Base-by-base conservation (phyloP, 2,329 filamentous ascomycete species). In the Colletotrichum trifolii region DNA sequence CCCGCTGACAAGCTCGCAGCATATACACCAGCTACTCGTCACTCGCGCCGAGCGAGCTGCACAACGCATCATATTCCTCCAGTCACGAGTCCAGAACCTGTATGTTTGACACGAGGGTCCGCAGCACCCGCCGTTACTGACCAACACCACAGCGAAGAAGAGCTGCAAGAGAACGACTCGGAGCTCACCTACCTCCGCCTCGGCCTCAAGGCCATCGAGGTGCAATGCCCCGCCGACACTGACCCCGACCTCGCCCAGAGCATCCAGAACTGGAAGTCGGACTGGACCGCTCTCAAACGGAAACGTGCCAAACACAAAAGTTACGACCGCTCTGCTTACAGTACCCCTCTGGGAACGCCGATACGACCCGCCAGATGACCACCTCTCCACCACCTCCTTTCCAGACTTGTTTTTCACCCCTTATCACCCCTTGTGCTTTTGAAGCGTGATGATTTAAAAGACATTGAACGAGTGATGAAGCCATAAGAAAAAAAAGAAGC, bases 131-230 rank as follows among this genome's bases (percentile, higher is more conserved):
- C 12, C 7, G 36, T 15, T 53, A 17, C 66, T 71, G 53, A 69
- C 25, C 54, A 25, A 25, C 61, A 66, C 38, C 66, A 47, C 64
- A 89, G 83, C 69, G 87, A 86, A 71, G 78, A 83, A 42, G 84
- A 89, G 69, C 79, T 85, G 33, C 78, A 83, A 53, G 81, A 85
- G 69, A 84, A 84, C 71, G 85, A 89, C 67, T 83, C 86, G 45
- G 87, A 90, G 72, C 80, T 90, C 35, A 81, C 85, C 48, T 87
- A 87, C 72, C 81, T 89, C 46, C 85, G 87, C 62, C 85, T 91
- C 66, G 84, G 86, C 71, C 80, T 89, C 67, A 86, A 88, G 68
- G 86, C 85, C 25, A 83, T 90, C 69, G 87, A 90, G 77, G 83
- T 88, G 15, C 85, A 87, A 69, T 83, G 83, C 72, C 79, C 84